A percentile compares a stretch with the other conserved stretches of the same genome.
Conservation (phyloP, 2,329 filamentous ascomycete species). For the Fusarium papillatum region DNA sequence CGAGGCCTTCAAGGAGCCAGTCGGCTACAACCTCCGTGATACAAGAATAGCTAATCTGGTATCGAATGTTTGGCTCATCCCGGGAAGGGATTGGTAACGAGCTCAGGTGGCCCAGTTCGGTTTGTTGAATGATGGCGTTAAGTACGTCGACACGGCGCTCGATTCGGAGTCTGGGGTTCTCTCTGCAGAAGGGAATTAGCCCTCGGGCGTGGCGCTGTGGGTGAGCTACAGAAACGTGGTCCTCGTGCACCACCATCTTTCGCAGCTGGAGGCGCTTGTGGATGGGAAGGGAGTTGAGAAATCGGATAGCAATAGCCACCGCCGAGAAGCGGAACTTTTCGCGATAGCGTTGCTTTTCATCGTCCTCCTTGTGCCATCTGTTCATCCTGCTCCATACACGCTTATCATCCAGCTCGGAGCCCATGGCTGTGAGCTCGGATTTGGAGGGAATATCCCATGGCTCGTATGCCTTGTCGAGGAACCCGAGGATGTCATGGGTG, state of each 20-base stretch:
- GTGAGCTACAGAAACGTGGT: neutral
- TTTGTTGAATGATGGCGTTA: neutral
- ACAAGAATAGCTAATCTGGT: neutral
- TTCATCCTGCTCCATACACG: neutral
- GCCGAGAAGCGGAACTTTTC: conserved; percentile 16
- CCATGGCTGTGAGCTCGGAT: neutral
- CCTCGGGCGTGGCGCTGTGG: neutral
- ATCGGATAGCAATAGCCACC: neutral
- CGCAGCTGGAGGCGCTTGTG: neutral
- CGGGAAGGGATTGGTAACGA: neutral
- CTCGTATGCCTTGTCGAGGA: neutral
- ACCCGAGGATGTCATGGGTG: neutral
- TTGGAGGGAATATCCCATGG: neutral
- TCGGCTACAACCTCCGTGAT: neutral
- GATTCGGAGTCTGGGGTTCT: conserved; percentile 9
- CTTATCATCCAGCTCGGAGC: neutral
- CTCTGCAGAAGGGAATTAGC: conserved; percentile 6
- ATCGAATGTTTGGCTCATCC: neutral
- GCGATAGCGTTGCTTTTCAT: neutral
- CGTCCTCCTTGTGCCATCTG: neutral
- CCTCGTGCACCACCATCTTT: neutral
- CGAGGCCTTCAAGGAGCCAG: neutral
- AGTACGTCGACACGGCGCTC: neutral
- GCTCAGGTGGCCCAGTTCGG: accelerated
- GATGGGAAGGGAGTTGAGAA: neutral